Evolutionary conservation across 169 alveolate species (phyloP), one percentile per base, ranked within the genome.

Genomic region (Plasmodium billcollinsi): DNA sequence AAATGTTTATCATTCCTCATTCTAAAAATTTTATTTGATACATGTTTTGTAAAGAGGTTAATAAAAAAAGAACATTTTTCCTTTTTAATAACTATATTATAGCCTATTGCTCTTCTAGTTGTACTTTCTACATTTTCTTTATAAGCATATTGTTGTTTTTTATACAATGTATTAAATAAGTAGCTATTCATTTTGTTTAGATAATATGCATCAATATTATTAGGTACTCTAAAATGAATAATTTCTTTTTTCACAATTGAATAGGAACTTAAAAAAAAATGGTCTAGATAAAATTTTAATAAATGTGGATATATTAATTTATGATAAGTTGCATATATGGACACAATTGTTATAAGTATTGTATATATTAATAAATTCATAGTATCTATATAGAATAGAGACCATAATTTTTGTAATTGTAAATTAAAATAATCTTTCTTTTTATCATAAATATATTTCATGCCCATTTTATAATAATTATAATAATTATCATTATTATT

Each of bases 101-200:
- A 83, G 7, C 91, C 91, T 33, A 83, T 69, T 15, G 93, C 80
- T 47, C 92, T 86, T 69, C 85, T 83, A 26, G 93, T 74, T 24
- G 54, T 92, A 20, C 89, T 70, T 20, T 85, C 88, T 70, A 91
- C 26, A 47, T 85, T 67, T 72, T 76, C 92, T 29, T 85, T 21
- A 9, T 70, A 33, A 4, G 24, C 9, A 11, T 54, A 9, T 2
- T 69, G 71, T 72, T 83, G 91, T 29, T 83, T 67, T 11, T 83
- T 83, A 83, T 83, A 83, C 43, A 83, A 72, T 0, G 91, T 29
- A 29, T 83, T 83, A 58, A 83, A 83, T 62, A 83, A 33, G 21
- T 83, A 83, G 54, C 91, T 83, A 45, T 83, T 83, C 91, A 83
- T 69, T 33, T 83, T 72, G 47, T 83, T 83, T 5, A 83, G 29